Conservation (phyloP, 2,329 filamentous ascomycete species). For the Knufia petricola region DNA sequence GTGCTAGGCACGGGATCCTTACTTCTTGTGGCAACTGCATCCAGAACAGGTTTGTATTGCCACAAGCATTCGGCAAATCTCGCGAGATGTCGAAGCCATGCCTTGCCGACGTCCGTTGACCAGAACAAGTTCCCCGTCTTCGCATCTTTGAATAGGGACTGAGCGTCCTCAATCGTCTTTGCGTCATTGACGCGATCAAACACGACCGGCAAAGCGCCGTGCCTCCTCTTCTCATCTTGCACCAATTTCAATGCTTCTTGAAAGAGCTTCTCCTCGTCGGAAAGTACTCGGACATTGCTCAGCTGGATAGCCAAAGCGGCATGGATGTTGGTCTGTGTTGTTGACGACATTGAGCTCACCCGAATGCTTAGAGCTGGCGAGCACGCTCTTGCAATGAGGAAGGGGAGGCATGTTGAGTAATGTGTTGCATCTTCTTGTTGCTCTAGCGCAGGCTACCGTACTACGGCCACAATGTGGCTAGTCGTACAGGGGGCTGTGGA, state of each 20-base stretch:
- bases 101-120: not conserved
- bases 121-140: not conserved
- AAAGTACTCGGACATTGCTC: not conserved
- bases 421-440: not conserved
- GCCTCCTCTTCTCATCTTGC: not conserved
- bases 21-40: not conserved
- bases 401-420: not conserved
- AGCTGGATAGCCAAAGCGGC: not conserved
- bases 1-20: too few relatives aligned
- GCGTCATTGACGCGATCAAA: constrained; percentile 1
- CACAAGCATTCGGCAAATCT: not conserved
- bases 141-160: not conserved
- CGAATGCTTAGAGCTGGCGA: not conserved
- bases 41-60: constrained; percentile 1
- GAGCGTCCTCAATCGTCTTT: constrained; percentile 4
- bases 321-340: not conserved
- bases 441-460: not conserved
- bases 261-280: constrained; percentile 1
- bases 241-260: constrained; percentile 1
- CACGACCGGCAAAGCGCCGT: not conserved
- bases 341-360: not conserved
- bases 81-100: not conserved
- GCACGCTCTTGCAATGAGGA: not conserved
- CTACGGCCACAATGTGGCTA: not conserved
- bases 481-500: not conserved